These are phyloP conservation scores for Aureobasidium namibiae DNA, from an alignment of 2,329 filamentous ascomycete species.

Conservation along the genomic window DNA sequence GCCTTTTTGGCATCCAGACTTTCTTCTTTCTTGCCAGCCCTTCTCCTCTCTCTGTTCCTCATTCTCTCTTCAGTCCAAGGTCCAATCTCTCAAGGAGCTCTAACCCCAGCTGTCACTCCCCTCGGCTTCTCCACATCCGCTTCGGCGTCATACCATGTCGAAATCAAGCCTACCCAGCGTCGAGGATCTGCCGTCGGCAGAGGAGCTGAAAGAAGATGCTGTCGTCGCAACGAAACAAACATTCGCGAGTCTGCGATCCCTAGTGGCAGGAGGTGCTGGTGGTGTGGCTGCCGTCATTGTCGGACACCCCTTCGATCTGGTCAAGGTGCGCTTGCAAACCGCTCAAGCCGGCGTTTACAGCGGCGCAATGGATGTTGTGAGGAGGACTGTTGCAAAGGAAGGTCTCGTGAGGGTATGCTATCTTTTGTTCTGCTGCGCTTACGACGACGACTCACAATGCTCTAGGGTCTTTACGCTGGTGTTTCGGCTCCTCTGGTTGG, in stretches of 20 bases:
- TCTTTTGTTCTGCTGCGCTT: no score
- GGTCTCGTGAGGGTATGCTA: conserved; percentile 52
- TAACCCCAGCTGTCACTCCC: background rate
- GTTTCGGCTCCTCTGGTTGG: conserved; percentile 90
- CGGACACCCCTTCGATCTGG: conserved; percentile 90
- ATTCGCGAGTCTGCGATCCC: conserved; percentile 63
- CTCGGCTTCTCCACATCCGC: background rate
- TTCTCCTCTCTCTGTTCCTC: background rate
- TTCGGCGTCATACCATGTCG: background rate
- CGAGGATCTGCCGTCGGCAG: conserved; percentile 26
- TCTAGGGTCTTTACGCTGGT: conserved; percentile 83
- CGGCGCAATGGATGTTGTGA: conserved; percentile 83
- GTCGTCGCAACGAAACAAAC: conserved; percentile 44
- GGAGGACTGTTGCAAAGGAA: conserved; percentile 79
- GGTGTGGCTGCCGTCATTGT: conserved; percentile 91
- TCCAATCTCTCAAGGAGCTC: background rate
- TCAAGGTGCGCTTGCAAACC: conserved; percentile 95
- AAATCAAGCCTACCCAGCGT: conserved; percentile 6
- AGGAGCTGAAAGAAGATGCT: conserved; percentile 46
- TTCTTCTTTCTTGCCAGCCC: background rate
- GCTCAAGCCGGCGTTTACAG: conserved; percentile 89
- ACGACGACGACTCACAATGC: background rate
- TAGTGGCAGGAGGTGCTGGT: conserved; percentile 84
- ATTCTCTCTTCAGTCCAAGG: background rate
- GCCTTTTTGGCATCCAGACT: background rate